Evolutionary conservation across 371 early-diverging fungal species (phyloP).

Genomic region (Mucor velutinosus): DNA sequence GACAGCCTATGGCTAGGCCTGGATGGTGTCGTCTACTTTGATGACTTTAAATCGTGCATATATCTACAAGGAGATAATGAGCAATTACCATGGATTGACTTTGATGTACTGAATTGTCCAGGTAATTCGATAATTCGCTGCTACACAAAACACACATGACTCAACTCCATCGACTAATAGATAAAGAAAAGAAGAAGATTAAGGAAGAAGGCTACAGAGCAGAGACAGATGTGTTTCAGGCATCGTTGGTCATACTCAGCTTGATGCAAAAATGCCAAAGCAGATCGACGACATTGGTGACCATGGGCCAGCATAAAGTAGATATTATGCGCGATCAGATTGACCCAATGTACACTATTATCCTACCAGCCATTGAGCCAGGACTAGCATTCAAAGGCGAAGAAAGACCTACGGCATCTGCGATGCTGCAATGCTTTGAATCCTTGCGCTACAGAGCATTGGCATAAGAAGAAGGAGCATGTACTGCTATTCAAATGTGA

Average conservation of each 20-base stretch:
- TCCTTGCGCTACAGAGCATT: neutral
- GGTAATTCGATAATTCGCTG: neutral
- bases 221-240: neutral
- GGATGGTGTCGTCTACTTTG: conserved; percentile 11
- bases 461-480: neutral
- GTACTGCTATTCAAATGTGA: conserved; percentile 2
- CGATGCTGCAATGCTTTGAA: neutral
- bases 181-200: neutral
- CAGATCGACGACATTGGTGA: neutral
- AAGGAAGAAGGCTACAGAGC: neutral
- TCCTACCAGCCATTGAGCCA: neutral
- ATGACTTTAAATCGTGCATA: conserved; percentile 8
- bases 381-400: neutral
- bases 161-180: neutral
- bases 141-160: neutral
- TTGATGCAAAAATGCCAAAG: neutral
- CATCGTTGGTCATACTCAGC: neutral
- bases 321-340: neutral
- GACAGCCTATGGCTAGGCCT: conserved; percentile 2
- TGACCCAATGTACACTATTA: neutral
- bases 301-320: neutral
- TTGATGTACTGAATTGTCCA: neutral
- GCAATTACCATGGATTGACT: conserved; percentile 3
- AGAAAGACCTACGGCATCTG: neutral
- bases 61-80: neutral